These are phyloP conservation scores for Malus sylvestris DNA, from an alignment of 306 rosid genomes.

Conservation along the genomic window DNA sequence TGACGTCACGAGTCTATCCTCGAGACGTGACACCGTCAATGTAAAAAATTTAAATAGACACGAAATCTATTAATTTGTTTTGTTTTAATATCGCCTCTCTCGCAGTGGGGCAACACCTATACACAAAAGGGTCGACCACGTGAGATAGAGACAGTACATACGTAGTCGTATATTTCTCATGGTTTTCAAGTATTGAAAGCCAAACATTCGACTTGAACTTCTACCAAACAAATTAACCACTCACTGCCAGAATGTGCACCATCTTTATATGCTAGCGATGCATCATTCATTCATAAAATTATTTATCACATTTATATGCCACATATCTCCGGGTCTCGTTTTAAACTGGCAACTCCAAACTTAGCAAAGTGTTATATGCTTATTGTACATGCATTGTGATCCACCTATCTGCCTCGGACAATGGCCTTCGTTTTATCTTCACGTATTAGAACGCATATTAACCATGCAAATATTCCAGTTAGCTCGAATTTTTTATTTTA, in stretches of 20 bases:
- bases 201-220: background rate
- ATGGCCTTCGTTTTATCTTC: background rate
- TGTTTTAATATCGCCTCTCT: background rate
- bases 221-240: background rate
- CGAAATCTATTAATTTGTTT: no score
- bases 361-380: background rate
- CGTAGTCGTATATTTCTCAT: no score
- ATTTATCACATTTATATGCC: background rate
- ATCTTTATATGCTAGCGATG: background rate
- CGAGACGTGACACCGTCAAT: background rate
- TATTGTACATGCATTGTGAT: background rate
- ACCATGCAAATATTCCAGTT: background rate
- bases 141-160: no score
- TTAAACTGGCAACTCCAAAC: background rate
- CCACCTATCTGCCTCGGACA: background rate
- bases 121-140: no score
- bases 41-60: no score
- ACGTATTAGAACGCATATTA: background rate
- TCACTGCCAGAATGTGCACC: conserved; percentile 19
- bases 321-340: background rate
- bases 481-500: background rate
- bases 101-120: no score
- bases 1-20: background rate
- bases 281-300: conserved; percentile 6
- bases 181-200: background rate